Conservation (phyloP, 2,329 filamentous ascomycete species). For the Hirsutella rhossiliensis region DNA sequence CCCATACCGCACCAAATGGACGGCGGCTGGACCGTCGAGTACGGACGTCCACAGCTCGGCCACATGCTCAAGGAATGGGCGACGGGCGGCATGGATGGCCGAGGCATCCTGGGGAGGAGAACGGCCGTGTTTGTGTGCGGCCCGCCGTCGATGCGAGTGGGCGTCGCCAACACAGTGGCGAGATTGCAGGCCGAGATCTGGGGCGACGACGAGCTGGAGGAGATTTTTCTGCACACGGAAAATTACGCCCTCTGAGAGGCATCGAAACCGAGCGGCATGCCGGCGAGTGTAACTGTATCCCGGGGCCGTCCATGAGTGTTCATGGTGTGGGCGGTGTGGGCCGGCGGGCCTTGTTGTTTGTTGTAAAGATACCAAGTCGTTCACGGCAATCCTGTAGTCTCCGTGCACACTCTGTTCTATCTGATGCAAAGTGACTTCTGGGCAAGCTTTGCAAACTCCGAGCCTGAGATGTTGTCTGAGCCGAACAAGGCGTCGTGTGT, state of each 20-base stretch:
- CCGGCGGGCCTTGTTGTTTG: too few relatives aligned
- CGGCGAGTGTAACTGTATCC: too few relatives aligned
- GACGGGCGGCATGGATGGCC: conserved; percentile 51
- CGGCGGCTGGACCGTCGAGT: conserved; percentile 84
- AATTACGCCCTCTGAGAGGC: conserved; percentile 69
- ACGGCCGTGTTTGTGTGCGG: conserved; percentile 92
- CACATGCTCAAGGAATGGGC: conserved; percentile 79
- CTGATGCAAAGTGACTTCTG: too few relatives aligned
- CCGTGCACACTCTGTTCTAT: too few relatives aligned
- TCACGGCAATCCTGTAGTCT: too few relatives aligned
- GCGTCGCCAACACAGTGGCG: conserved; percentile 78
- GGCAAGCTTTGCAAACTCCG: too few relatives aligned
- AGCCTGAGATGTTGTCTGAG: too few relatives aligned
- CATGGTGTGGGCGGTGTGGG: too few relatives aligned
- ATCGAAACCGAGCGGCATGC: background rate
- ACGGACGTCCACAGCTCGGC: conserved; percentile 77
- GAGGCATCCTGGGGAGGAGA: conserved; percentile 62
- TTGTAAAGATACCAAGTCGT: too few relatives aligned
- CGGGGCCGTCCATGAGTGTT: too few relatives aligned
- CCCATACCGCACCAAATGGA: conserved; percentile 55
- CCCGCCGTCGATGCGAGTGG: conserved; percentile 73
- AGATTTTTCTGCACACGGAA: conserved; percentile 90
- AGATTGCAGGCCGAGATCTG: conserved; percentile 72
- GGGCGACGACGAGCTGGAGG: conserved; percentile 65
- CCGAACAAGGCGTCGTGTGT: too few relatives aligned